These are phyloP conservation scores for Seiridium cupressi DNA, from an alignment of 2,329 filamentous ascomycete species.

Conservation along the genomic window DNA sequence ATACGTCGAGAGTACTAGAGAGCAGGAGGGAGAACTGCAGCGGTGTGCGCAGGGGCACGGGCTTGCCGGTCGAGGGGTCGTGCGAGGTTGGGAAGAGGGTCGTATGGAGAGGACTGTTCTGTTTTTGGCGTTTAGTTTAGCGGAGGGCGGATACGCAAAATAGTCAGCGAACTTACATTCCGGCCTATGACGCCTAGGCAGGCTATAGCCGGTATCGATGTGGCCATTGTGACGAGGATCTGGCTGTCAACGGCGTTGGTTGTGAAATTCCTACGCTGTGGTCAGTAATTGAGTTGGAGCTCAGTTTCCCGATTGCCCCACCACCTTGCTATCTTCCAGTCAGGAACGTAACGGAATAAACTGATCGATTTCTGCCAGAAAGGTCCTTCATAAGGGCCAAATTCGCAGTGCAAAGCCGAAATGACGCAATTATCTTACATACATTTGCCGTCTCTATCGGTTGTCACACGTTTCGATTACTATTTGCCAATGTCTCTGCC, in stretches of 20 bases:
- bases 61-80: slow-evolving; percentile 38
- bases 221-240: slow-evolving; percentile 44
- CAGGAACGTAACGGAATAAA: too few species aligned
- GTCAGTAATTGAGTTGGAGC: neutral
- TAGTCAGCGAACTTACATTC: slow-evolving; percentile 58
- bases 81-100: slow-evolving; percentile 73
- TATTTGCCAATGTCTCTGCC: too few species aligned
- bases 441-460: too few species aligned
- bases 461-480: too few species aligned
- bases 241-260: neutral
- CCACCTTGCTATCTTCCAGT: neutral
- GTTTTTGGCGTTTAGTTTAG: slow-evolving; percentile 4
- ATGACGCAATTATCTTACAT: too few species aligned
- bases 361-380: too few species aligned
- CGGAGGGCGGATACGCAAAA: too few species aligned
- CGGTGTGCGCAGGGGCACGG: slow-evolving; percentile 62
- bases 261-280: neutral
- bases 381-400: too few species aligned
- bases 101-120: slow-evolving; percentile 97
- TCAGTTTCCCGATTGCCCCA: neutral
- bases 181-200: slow-evolving; percentile 93
- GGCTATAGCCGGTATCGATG: slow-evolving; percentile 75
- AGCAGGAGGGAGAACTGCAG: slow-evolving; percentile 91
- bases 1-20: slow-evolving; percentile 89
- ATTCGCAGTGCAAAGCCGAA: too few species aligned